Conservation (phyloP, 2,329 filamentous ascomycete species). For the Didymellaceae sp. region DNA sequence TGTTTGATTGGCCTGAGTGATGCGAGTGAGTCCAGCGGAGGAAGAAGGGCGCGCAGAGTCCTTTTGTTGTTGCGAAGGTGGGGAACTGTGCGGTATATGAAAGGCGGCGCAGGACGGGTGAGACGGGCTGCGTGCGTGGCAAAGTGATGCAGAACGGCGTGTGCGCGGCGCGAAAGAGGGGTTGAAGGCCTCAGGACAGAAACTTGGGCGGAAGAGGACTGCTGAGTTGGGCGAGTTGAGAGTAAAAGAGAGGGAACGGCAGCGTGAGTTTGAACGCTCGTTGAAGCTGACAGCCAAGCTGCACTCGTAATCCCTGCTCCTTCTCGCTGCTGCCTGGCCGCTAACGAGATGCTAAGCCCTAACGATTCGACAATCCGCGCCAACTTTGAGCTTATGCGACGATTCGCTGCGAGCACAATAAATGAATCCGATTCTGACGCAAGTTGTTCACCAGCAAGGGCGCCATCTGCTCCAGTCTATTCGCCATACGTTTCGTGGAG, state of each 20-base stretch:
- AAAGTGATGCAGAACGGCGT: conserved; percentile 33
- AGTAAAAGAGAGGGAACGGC: conserved; percentile 27
- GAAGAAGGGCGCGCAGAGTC: conserved; percentile 40
- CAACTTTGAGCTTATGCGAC: conserved; percentile 25
- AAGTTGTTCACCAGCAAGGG: conserved; percentile 16
- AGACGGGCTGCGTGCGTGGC: conserved; percentile 39
- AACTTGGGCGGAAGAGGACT: conserved; percentile 22
- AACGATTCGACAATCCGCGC: conserved; percentile 25
- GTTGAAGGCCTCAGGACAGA: conserved; percentile 40
- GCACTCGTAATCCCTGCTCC: neutral
- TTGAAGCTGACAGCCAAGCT: conserved; percentile 22
- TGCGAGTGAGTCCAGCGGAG: conserved; percentile 21
- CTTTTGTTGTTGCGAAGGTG: conserved; percentile 29
- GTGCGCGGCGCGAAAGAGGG: conserved; percentile 26
- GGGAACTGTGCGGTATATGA: conserved; percentile 36
- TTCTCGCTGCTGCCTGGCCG: conserved; percentile 32
- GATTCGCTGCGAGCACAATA: conserved; percentile 34
- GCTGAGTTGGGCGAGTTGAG: conserved; percentile 29
- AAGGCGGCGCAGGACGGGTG: conserved; percentile 43
- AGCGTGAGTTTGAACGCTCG: conserved; percentile 10
- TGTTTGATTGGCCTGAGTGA: conserved; percentile 16
- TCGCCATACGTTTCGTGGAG: conserved; percentile 17
- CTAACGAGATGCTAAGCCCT: conserved; percentile 26
- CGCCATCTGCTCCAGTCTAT: conserved; percentile 17
- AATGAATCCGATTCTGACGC: conserved; percentile 23